These are phyloP conservation scores for Auriscalpium orientale DNA, from an alignment of 768 basidiomycete species.

Conservation along the genomic window DNA sequence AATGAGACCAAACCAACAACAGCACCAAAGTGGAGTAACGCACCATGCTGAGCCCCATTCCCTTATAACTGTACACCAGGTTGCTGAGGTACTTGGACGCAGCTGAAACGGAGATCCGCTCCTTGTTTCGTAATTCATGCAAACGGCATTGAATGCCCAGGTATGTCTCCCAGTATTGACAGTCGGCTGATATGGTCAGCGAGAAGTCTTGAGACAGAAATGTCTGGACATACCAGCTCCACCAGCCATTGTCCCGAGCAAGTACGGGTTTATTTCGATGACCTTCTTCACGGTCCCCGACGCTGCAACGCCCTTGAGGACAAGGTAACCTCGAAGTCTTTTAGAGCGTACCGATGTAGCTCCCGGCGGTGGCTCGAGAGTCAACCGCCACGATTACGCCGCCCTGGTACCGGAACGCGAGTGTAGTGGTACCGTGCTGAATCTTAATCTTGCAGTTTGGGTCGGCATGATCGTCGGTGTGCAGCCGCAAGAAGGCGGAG, in stretches of 20 bases:
- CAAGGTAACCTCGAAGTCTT: not conserved
- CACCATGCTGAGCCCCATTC: conserved; percentile 98
- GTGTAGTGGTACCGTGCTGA: conserved; percentile 95
- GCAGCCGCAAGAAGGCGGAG: conserved; percentile 79
- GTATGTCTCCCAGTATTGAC: conserved; percentile 98
- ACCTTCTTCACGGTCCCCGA: conserved; percentile 99
- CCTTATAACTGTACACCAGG: conserved; percentile 96
- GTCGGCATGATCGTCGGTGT: conserved; percentile 95
- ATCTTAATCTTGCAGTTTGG: conserved; percentile 95
- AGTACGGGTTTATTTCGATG: conserved; percentile 97
- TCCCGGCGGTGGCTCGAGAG: conserved; percentile 93
- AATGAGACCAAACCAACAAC: too few relatives aligned
- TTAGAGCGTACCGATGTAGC: conserved; percentile 74
- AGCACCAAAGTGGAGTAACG: conserved; percentile 17
- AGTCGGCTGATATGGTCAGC: conserved; percentile 55
- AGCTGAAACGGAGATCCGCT: conserved; percentile 98
- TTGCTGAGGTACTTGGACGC: conserved; percentile 97
- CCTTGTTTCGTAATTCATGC: conserved; percentile 92
- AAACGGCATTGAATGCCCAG: conserved; percentile 96
- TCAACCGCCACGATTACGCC: conserved; percentile 99
- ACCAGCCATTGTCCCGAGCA: conserved; percentile 99
- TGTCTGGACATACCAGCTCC: conserved; percentile 68
- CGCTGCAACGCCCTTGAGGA: conserved; percentile 37
- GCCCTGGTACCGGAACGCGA: conserved; percentile 94
- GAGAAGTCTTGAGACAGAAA: not conserved